These are phyloP conservation scores for Cucumis melo DNA, from an alignment of 306 rosid genomes.

Conservation along the genomic window DNA sequence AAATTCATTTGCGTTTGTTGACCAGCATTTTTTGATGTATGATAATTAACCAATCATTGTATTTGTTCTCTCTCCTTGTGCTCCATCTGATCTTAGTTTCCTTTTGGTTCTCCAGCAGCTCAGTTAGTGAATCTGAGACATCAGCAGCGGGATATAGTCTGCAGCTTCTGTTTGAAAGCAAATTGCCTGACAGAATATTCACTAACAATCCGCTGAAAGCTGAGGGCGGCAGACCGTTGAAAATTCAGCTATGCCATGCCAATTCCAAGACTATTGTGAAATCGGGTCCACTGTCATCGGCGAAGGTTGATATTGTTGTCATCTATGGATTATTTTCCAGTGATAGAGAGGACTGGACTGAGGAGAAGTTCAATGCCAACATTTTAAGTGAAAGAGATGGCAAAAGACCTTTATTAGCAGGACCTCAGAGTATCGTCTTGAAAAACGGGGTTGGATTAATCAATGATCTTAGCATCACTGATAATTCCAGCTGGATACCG, in stretches of 20 bases:
- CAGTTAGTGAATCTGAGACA: neutral
- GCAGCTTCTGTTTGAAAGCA: slow-evolving; percentile 1
- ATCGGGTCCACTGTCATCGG: slow-evolving; percentile 7
- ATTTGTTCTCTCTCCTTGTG: neutral
- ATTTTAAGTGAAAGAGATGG: slow-evolving; percentile 10
- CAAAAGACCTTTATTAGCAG: slow-evolving; percentile 6
- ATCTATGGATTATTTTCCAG: slow-evolving; percentile 1
- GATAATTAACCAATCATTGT: neutral
- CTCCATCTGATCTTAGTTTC: neutral
- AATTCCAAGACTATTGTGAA: slow-evolving; percentile 4
- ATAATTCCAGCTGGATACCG: slow-evolving; percentile 12
- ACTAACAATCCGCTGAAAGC: neutral
- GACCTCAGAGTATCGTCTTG: neutral
- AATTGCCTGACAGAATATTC: slow-evolving; percentile 2
- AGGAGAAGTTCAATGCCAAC: slow-evolving; percentile 2
- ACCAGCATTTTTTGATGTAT: neutral
- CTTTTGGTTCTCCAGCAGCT: slow-evolving; percentile 2
- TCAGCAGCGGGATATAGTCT: neutral
- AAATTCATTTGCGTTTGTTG: neutral
- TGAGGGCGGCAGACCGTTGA: neutral
- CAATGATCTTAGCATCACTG: slow-evolving; percentile 5
- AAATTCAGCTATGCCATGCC: neutral
- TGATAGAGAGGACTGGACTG: slow-evolving; percentile 5
- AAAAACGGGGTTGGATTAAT: neutral
- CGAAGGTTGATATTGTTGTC: slow-evolving; percentile 4